phyloP scores from a whole-genome alignment of 441 rosid species.

The Hura crepitans region DNA sequence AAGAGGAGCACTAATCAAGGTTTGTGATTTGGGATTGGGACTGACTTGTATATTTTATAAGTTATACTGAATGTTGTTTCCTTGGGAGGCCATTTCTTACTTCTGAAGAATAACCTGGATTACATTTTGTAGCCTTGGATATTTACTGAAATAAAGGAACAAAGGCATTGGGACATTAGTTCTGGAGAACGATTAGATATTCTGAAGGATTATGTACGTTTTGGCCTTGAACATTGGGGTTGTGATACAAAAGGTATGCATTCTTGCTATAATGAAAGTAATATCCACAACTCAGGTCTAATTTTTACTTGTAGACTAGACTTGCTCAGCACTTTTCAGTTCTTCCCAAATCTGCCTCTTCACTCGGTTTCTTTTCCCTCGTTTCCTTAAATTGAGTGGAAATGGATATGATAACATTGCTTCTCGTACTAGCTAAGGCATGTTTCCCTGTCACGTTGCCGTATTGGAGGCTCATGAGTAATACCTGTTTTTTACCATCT shows the following conservation, averaged over 20 bases:
- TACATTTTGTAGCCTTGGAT: constrained; percentile 77
- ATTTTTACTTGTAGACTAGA: neutral
- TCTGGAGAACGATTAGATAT: constrained; percentile 74
- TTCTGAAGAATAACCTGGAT: constrained; percentile 12
- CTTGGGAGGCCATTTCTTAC: neutral
- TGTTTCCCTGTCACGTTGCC: too few species aligned
- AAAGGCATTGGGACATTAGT: constrained; percentile 90
- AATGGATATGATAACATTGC: neutral
- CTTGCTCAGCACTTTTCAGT: neutral
- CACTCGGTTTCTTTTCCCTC: too few species aligned
- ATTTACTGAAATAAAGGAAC: constrained; percentile 93
- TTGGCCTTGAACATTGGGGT: constrained; percentile 96
- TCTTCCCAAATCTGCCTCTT: too few species aligned
- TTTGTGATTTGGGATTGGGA: constrained; percentile 20
- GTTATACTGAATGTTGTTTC: neutral
- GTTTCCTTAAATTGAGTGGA: neutral
- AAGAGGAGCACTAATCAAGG: constrained; percentile 89
- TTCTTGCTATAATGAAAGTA: neutral
- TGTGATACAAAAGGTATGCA: constrained; percentile 74
- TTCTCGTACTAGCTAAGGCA: neutral
- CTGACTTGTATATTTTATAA: neutral
- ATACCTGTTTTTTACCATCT: constrained; percentile 5
- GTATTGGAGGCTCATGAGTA: neutral
- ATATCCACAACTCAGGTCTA: neutral
- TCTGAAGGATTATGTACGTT: constrained; percentile 69